Percentiles rank a stretch among this genome's conserved stretches.
Conservation (phyloP, 306 rosid species). For the Fragaria iinumae region DNA sequence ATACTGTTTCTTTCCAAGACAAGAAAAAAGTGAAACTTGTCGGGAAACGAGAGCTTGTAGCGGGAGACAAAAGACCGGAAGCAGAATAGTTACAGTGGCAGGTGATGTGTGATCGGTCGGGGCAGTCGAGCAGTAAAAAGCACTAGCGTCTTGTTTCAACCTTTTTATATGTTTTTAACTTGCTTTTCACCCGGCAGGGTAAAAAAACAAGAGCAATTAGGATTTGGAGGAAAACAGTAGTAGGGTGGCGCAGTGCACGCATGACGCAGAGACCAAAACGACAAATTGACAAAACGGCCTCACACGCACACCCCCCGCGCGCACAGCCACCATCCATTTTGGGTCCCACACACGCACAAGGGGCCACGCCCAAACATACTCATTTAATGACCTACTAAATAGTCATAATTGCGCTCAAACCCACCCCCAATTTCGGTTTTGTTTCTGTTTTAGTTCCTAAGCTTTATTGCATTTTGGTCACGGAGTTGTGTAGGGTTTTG, state of each 20-base stretch:
- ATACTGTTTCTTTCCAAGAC: background rate
- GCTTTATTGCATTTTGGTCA: background rate
- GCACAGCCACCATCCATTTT: background rate
- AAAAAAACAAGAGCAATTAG: background rate
- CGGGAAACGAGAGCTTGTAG: background rate
- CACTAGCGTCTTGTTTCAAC: slow-evolving; percentile 11
- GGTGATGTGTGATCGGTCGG: background rate
- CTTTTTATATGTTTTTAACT: background rate
- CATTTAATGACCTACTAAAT: background rate
- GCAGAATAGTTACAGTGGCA: background rate
- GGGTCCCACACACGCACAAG: background rate
- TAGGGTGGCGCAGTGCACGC: background rate
- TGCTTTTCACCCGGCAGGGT: background rate
- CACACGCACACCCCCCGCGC: background rate
- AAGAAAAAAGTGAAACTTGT: background rate
- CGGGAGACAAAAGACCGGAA: background rate
- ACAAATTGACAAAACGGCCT: background rate
- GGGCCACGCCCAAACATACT: background rate
- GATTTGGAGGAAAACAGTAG: background rate
- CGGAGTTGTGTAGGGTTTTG: background rate
- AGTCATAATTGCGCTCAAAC: background rate
- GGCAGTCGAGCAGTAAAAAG: background rate
- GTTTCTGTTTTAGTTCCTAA: background rate
- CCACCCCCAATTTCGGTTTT: background rate
- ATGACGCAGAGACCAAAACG: slow-evolving; percentile 1